Evolutionary conservation across 225 moss, liverwort and hornwort species (phyloP), one percentile per base, ranked within the genome.

Genomic region (Bryum argenteum): DNA sequence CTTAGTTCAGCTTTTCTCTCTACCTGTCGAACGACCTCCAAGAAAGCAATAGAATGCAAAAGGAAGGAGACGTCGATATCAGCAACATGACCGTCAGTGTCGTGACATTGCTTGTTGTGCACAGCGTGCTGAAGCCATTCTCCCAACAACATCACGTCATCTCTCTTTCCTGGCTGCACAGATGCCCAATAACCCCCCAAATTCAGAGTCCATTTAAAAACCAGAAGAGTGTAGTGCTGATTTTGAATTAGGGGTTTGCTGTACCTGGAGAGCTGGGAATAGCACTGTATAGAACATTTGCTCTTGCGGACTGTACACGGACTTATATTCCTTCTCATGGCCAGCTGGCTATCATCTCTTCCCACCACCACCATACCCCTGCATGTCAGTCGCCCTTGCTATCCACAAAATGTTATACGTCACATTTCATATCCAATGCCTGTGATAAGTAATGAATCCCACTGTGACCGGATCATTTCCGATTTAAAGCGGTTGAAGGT

Each of bases 11-110:
- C 21, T 41, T 48, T 43, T 20, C 21, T 3, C 41, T 37, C 60
- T 65, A 97, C 98, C 98, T 98, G 98, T 68, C 94, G 86, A 58
- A 94, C 92, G 73, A 87, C 78, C 84, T 98, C 98, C 81, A 98
- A 75, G 75, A 94, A 98, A 16, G 94, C 85, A 70, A 94, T 89
- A 12, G 89, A 91, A 70, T 98, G 89, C 38, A 98, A 19, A 28
- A 87, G 71, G 75, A 98, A 98, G 70, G 92, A 92, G 66, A 73
- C 87, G 50, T 94, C 92, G 13, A 90, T 77, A 54, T 94, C 92
- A 68, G 85, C 83, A 76, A 87, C 82, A 73, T 92, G 94, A 55
- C 89, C 94, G 48, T 90, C 88, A 61, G 53, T 39, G 37, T 91
- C 92, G 63, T 92, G 91, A 71, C 91, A 89, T 51, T 84, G 85